Evolutionary conservation across 73 alveolate genomes (phyloP), one percentile per base, ranked within the genome.

Genomic region (Symbiodinium natans): DNA sequence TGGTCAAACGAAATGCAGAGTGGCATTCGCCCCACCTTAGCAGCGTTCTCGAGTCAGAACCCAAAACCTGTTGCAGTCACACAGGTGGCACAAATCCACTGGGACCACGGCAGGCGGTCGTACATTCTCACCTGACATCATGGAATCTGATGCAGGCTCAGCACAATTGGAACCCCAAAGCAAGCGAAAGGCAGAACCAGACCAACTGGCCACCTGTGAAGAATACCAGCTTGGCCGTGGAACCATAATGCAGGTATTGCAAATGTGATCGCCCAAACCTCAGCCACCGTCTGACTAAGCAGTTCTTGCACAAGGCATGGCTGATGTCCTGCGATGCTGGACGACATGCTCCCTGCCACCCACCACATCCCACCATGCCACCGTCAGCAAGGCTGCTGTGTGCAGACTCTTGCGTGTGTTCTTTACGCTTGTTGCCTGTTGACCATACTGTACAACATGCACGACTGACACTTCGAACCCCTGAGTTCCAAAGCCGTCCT

Each of bases 1-100:
- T 92, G 98, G 83, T 92, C 98, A 41, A 92, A 92, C 43, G 98
- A 92, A 40, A 92, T 43, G 83, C 98, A 92, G 71, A 92, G 82
- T 21, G 98, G 98, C 27, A 92, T 77, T 41, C 43, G 39, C 33
- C 98, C 98, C 43, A 92, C 94, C 94, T 87, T 40, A 31, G n/a
- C 40, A 5, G 40, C 29, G 71, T 27, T 4, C 23, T 41, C 1
- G n/a, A 23, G 34, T 36, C 46, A 27, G 1, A 52, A 41, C n/a
- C 21, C 31, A 21, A 17, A 73, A 73, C 43, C 39, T 5, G n/a
- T 73, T 25, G 5, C 3, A 41, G 6, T 21, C 48, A 13, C 41
- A 75, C 27, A 82, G 38, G 41, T 31, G 2, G 36, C 43, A n/a
- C 43, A 73, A 73, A 36, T 40, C 9, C 59, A 9, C 59, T 46